These are phyloP conservation scores for Oenanthe sinensis DNA, from an alignment of 129 eudicot species.

Conservation along the genomic window DNA sequence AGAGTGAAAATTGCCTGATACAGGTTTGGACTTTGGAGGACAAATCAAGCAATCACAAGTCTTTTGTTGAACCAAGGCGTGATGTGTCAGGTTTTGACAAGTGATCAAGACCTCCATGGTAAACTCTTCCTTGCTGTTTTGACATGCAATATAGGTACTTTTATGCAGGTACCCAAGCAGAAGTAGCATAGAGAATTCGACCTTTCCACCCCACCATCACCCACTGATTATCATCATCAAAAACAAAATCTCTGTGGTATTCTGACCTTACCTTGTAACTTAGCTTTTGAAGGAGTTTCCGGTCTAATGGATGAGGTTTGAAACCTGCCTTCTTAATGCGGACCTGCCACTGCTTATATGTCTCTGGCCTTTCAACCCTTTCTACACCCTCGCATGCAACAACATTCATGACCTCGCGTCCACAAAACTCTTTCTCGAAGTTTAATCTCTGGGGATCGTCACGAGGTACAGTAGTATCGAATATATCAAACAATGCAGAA, in stretches of 20 bases:
- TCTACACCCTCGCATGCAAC: slow-evolving; percentile 41
- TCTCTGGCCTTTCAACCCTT: slow-evolving; percentile 45
- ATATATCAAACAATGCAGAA: slow-evolving; percentile 36
- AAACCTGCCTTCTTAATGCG: slow-evolving; percentile 37
- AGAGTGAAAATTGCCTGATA: neutral
- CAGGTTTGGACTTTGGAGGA: neutral
- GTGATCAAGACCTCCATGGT: neutral
- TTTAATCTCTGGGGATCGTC: slow-evolving; percentile 34
- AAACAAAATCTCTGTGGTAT: slow-evolving; percentile 33
- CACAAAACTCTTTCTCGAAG: slow-evolving; percentile 31
- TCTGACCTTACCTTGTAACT: slow-evolving; percentile 21
- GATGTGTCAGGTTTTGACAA: neutral
- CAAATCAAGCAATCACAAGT: neutral
- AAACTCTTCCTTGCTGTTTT: neutral
- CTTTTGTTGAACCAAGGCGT: neutral
- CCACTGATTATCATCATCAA: slow-evolving; percentile 37
- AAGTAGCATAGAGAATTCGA: slow-evolving; percentile 34
- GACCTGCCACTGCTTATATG: slow-evolving; percentile 45
- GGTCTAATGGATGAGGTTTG: slow-evolving; percentile 18
- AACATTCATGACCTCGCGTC: slow-evolving; percentile 29
- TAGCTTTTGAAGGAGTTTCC: slow-evolving; percentile 20
- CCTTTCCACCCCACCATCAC: slow-evolving; percentile 54
- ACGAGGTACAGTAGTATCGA: slow-evolving; percentile 28
- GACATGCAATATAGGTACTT: neutral
- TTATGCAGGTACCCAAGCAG: slow-evolving; percentile 14